Conservation (phyloP, 495 filamentous ascomycete species). For the Clavariopsis aquatica region DNA sequence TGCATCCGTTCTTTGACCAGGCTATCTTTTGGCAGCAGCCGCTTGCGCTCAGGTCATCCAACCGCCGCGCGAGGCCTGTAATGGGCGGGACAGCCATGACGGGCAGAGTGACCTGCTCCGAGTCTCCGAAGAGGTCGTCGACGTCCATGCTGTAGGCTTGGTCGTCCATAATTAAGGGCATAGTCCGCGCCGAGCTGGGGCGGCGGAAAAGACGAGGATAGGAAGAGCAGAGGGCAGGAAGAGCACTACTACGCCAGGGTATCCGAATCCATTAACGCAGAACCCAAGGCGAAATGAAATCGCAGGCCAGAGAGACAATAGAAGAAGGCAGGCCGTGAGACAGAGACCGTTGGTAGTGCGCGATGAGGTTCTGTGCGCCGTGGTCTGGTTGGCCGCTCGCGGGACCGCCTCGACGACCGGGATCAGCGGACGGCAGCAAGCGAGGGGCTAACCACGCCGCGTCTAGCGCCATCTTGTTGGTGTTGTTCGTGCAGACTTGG, state of each 20-base stretch:
- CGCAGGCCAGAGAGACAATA: background rate
- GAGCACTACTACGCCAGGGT: background rate
- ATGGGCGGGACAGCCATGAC: slow-evolving; percentile 50
- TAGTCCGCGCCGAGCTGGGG: background rate
- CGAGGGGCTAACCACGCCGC: background rate
- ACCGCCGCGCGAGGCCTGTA: slow-evolving; percentile 67
- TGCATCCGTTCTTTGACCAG: slow-evolving; percentile 87
- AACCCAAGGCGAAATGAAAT: background rate
- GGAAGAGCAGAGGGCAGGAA: background rate
- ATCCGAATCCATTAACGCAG: background rate
- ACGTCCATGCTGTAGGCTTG: slow-evolving; percentile 66
- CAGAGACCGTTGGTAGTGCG: background rate
- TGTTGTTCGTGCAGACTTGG: background rate
- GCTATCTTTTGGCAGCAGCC: slow-evolving; percentile 83
- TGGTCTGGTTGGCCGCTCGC: background rate
- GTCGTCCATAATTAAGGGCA: slow-evolving; percentile 64
- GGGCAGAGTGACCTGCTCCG: slow-evolving; percentile 56
- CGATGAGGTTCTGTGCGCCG: background rate
- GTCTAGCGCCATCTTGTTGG: slow-evolving; percentile 3
- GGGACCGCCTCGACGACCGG: background rate
- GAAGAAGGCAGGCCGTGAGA: background rate
- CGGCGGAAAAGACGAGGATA: background rate
- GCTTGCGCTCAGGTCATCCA: slow-evolving; percentile 75
- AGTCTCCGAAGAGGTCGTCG: slow-evolving; percentile 75
- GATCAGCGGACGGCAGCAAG: slow-evolving; percentile 1